A percentile compares a stretch with the other conserved stretches of the same genome.
These are phyloP conservation scores for Triadica sebifera DNA, from an alignment of 345 rosid genomes.

Conservation along the genomic window DNA sequence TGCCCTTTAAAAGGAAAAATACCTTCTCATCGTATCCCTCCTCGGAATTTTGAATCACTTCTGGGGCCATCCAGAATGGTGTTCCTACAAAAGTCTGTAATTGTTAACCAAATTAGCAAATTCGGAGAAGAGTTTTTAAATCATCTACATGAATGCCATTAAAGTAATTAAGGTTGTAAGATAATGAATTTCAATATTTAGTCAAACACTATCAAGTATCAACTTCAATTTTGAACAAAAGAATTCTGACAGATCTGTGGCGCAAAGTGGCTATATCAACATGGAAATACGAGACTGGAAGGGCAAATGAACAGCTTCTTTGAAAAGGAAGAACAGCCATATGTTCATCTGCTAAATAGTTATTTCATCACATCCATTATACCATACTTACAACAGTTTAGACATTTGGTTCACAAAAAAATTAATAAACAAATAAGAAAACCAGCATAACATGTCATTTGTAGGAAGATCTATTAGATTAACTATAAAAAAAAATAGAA, in stretches of 20 bases:
- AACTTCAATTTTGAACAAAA: neutral
- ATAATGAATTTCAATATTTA: neutral
- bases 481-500: neutral
- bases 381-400: neutral
- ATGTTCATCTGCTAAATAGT: slow-evolving; percentile 7
- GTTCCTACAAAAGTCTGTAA: slow-evolving; percentile 99
- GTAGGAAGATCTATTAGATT: neutral
- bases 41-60: slow-evolving; percentile 87
- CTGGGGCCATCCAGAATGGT: slow-evolving; percentile 99
- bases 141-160: neutral
- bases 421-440: neutral
- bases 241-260: neutral
- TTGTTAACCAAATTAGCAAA: slow-evolving; percentile 43
- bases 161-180: neutral
- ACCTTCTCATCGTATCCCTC: slow-evolving; percentile 99
- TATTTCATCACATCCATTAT: neutral
- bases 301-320: neutral
- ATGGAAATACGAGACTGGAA: neutral
- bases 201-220: neutral
- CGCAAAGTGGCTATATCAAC: neutral
- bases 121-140: slow-evolving; percentile 15
- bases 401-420: neutral
- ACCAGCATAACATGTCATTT: neutral
- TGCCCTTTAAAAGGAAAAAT: slow-evolving; percentile 2
- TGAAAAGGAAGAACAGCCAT: neutral